These are phyloP conservation scores for Saccharum officinarum DNA, from an alignment of 176 grass and related monocot genomes.

Conservation along the genomic window DNA sequence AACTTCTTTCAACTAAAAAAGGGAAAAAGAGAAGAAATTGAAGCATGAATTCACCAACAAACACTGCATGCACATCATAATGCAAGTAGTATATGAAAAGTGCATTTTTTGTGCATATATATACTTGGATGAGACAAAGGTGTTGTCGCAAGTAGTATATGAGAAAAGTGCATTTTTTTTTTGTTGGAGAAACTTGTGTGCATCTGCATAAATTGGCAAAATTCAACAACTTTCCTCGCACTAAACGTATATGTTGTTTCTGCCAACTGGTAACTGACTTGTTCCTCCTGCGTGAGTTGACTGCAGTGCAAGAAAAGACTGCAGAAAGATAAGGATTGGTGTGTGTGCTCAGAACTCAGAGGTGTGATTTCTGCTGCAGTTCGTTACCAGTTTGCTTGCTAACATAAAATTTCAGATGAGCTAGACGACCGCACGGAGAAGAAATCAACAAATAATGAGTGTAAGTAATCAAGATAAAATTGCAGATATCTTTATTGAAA, in stretches of 20 bases:
- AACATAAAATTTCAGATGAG: neutral
- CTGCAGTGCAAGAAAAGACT: slow-evolving; percentile 38
- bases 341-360: neutral
- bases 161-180: slow-evolving; percentile 30
- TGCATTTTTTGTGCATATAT: too few relatives aligned
- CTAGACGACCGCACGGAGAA: neutral
- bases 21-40: too few relatives aligned
- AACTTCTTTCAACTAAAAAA: too few relatives aligned
- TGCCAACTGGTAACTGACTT: slow-evolving; percentile 30
- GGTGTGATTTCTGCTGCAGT: slow-evolving; percentile 4
- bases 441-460: neutral
- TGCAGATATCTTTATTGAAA: slow-evolving; percentile 28
- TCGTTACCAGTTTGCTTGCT: neutral
- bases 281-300: slow-evolving; percentile 35
- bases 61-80: too few relatives aligned
- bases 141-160: slow-evolving; percentile 36
- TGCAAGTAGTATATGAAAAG: too few relatives aligned
- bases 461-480: neutral
- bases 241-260: slow-evolving; percentile 35
- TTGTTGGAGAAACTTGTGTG: slow-evolving; percentile 54
- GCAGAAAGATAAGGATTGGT: slow-evolving; percentile 12
- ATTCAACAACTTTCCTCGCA: slow-evolving; percentile 40
- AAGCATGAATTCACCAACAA: too few relatives aligned
- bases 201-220: slow-evolving; percentile 40
- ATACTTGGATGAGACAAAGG: neutral